A percentile compares a stretch with the other conserved stretches of the same genome.
phyloP scores from a whole-genome alignment of 345 rosid species.

The Syzygium grande region DNA sequence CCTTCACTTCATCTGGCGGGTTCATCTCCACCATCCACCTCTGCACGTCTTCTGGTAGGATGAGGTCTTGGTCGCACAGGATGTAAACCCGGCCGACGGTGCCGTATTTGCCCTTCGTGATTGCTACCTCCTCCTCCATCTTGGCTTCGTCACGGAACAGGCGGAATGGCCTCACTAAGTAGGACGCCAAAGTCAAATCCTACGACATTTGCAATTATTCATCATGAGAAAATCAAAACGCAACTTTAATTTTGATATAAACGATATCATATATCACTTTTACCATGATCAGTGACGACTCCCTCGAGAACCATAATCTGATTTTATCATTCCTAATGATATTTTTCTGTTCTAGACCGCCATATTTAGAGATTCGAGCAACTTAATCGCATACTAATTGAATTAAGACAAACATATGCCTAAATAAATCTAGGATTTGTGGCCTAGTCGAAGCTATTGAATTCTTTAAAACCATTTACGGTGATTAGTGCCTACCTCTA shows the following conservation, averaged over 20 bases:
- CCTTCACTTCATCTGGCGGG: conserved; percentile 19
- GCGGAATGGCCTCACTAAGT: conserved; percentile 12
- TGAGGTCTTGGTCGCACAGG: conserved; percentile 16
- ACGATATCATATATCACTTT: not conserved
- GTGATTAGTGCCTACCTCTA: not conserved
- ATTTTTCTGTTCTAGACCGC: not conserved
- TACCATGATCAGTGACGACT: not conserved
- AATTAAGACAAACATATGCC: not conserved
- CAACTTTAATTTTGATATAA: not conserved
- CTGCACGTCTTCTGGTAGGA: conserved; percentile 2
- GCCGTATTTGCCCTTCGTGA: conserved; percentile 20
- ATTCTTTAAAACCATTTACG: no score
- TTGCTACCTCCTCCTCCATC: not conserved
- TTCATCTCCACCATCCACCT: conserved; percentile 24
- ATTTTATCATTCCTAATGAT: not conserved
- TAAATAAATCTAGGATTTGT: not conserved
- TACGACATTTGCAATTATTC: not conserved
- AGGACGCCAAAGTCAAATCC: conserved; percentile 24
- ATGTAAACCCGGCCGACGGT: conserved; percentile 10
- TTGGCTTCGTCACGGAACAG: not conserved
- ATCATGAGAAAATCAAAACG: not conserved
- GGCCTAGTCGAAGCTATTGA: not conserved
- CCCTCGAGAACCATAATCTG: not conserved
- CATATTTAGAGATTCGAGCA: not conserved
- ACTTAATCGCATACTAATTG: not conserved